Evolutionary conservation across 805 yeast species (phyloP), one percentile per base, ranked within the genome.

Genomic region (Ogataea thermomethanolica): DNA sequence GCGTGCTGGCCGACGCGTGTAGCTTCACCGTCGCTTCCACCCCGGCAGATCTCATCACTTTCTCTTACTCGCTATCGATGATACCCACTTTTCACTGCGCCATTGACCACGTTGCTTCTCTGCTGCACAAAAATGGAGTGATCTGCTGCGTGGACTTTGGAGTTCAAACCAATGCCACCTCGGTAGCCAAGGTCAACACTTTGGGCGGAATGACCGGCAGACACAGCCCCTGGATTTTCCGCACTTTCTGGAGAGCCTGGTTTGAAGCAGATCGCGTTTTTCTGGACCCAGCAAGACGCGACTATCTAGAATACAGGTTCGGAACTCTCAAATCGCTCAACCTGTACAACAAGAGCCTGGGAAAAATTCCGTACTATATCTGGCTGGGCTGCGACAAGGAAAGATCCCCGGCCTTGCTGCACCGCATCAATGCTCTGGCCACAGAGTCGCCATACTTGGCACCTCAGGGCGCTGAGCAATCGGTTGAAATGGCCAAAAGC

Each of bases 161-260:
- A 41, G 84, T 84, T 44, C 93, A 84, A 58, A 70, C 83, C 17
- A 62, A 68, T 33, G 79, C 80, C 37, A 79, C 81, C 33, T 69
- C 78, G 5, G 67, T 79, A 41, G 89, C 89, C 13, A 74, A 86
- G 58, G 73, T 79, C 37, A 78, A 83, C 55, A 81, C 90, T 7
- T 64, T 84, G 25, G 95, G 95, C 37, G 93, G 95, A 7, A 65
- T 79, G 49, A 73, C 73, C 24, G 74, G 78, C 53, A 71, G 95
- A 55, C 84, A 84, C 58, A 79, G 76, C 45, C 81, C 87, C 21
- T 85, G 95, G 95, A 46, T 82, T 41, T 70, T 75, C 36, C 71
- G 95, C 58, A 83, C 86, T 23, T 86, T 85, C 58, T 85, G 95
- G 95, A 74, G 89, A 56, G 67, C 81, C 31, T 86, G 95, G 95